phyloP scores from a whole-genome alignment of 2,329 filamentous ascomycete species.

The Fusarium sp. region DNA sequence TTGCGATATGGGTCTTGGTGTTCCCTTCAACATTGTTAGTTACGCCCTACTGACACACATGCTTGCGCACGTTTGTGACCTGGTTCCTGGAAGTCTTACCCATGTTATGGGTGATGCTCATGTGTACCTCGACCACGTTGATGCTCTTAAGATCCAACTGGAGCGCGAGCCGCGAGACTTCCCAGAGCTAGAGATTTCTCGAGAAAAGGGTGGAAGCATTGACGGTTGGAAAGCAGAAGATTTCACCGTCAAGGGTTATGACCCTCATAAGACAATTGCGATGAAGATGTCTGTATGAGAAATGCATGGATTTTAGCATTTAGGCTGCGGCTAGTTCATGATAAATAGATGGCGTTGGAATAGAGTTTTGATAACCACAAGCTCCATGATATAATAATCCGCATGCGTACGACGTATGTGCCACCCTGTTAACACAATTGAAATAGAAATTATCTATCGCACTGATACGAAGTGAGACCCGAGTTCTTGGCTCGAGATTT shows the following conservation, averaged over 20 bases:
- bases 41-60: constrained; percentile 97
- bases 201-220: constrained; percentile 78
- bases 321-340: constrained; percentile 2
- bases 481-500: background rate
- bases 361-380: constrained; percentile 13
- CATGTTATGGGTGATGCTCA: constrained; percentile 99
- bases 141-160: constrained; percentile 85
- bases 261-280: constrained; percentile 89
- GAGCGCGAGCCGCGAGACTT: constrained; percentile 84
- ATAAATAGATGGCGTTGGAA: constrained; percentile 37
- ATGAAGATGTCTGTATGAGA: constrained; percentile 96
- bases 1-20: constrained; percentile 96
- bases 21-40: constrained; percentile 97
- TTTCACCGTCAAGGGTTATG: constrained; percentile 88
- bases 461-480: background rate
- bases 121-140: constrained; percentile 92
- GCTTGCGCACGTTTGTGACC: constrained; percentile 86
- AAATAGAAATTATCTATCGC: background rate
- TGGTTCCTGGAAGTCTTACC: constrained; percentile 88
- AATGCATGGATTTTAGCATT: background rate
- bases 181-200: constrained; percentile 79
- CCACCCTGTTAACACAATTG: background rate
- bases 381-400: background rate
- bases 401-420: background rate
- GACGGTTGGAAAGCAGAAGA: constrained; percentile 93